Percentiles rank a stretch among this genome's conserved stretches.
These are phyloP conservation scores for Camellia oleifera DNA, from an alignment of 179 eudicot species.

Conservation along the genomic window DNA sequence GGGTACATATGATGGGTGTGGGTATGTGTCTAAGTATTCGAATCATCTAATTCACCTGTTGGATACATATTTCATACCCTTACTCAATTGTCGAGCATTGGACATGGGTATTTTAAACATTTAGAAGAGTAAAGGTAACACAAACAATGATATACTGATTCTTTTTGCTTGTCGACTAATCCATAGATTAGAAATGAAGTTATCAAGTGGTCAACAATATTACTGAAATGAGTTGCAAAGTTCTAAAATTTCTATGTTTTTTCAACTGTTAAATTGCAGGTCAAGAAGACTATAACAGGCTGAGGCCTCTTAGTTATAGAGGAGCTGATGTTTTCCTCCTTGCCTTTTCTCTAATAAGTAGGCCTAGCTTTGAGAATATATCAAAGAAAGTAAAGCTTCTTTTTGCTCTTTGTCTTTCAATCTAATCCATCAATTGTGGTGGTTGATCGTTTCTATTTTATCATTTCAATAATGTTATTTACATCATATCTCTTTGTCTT, in stretches of 20 bases:
- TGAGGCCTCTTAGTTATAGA: slow-evolving; percentile 51
- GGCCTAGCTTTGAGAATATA: slow-evolving; percentile 51
- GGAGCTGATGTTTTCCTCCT: slow-evolving; percentile 52
- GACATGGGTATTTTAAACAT: no score
- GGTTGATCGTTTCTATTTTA: not conserved
- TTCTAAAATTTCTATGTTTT: slow-evolving; percentile 2
- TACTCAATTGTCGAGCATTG: no score
- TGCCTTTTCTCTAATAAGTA: slow-evolving; percentile 47
- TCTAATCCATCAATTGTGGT: not conserved
- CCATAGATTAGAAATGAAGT: not conserved
- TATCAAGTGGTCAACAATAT: no score
- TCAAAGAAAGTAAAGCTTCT: slow-evolving; percentile 32
- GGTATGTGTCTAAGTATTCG: no score
- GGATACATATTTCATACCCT: no score
- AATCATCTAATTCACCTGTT: no score
- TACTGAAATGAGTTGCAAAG: not conserved
- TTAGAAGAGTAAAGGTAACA: no score
- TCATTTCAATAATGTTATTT: not conserved
- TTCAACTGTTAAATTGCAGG: slow-evolving; percentile 23
- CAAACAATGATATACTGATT: not conserved
- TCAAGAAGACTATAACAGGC: slow-evolving; percentile 50
- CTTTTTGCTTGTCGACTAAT: not conserved
- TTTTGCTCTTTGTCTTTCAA: slow-evolving; percentile 16
- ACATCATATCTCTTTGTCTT: slow-evolving; percentile 16
- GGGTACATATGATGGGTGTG: no score